Percentiles rank a stretch among this genome's conserved stretches.
phyloP scores from a whole-genome alignment of 768 basidiomycete species.

The Xerocomus potaroensis region DNA sequence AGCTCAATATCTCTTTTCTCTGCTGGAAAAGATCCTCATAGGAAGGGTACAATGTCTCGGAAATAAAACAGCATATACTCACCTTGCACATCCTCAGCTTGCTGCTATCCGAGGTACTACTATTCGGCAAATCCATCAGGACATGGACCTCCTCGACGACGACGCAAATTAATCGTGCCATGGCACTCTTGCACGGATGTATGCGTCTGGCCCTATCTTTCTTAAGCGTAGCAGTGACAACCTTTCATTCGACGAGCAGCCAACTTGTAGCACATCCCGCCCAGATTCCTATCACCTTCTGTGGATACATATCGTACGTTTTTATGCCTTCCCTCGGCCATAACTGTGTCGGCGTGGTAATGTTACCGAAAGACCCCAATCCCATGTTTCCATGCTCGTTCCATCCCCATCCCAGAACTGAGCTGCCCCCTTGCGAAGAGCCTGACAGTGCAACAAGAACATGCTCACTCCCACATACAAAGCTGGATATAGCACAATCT shows the following conservation, averaged over 20 bases:
- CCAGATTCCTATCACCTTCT: conserved; percentile 22
- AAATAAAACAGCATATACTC: conserved; percentile 6
- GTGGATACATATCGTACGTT: conserved; percentile 2
- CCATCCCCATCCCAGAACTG: conserved; percentile 92
- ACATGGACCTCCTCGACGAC: conserved; percentile 56
- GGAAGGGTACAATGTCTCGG: conserved; percentile 52
- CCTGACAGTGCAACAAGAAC: conserved; percentile 42
- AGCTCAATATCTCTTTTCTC: too few relatives aligned
- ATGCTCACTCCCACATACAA: conserved; percentile 87
- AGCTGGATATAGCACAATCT: conserved; percentile 20
- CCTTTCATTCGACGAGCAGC: conserved; percentile 25
- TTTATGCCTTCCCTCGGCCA: conserved; percentile 40
- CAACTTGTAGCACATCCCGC: conserved; percentile 33
- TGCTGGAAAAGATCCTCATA: conserved; percentile 75
- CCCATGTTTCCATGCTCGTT: conserved; percentile 97
- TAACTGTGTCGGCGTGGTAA: conserved; percentile 44
- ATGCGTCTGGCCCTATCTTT: too few relatives aligned
- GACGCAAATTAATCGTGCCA: conserved; percentile 46
- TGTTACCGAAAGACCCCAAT: conserved; percentile 54
- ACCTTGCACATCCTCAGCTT: conserved; percentile 46
- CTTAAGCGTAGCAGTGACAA: too few relatives aligned
- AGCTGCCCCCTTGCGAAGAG: conserved; percentile 23
- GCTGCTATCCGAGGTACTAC: conserved; percentile 66
- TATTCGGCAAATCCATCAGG: conserved; percentile 68
- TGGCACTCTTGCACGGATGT: too few relatives aligned